A percentile compares a stretch with the other conserved stretches of the same genome.
Conservation (phyloP, 2,329 filamentous ascomycete genomes). For the Aspergillus bombycis region DNA sequence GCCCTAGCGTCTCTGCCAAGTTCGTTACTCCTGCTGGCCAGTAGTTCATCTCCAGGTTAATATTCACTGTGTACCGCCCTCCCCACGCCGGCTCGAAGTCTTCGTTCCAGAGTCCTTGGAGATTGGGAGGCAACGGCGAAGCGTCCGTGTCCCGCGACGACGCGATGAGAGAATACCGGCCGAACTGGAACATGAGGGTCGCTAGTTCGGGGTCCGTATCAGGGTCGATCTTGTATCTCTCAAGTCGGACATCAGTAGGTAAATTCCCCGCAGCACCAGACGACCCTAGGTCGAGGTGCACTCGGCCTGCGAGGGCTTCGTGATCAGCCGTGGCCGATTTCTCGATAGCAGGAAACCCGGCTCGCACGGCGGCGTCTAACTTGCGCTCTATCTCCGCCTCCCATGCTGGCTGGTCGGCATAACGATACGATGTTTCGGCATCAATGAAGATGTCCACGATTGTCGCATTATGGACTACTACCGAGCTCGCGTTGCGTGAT, state of each 20-base stretch:
- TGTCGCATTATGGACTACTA: background rate
- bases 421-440: slow-evolving; percentile 14
- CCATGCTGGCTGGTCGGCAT: background rate
- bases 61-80: slow-evolving; percentile 61
- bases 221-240: slow-evolving; percentile 6
- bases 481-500: background rate
- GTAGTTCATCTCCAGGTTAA: slow-evolving; percentile 66
- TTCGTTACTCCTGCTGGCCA: slow-evolving; percentile 59
- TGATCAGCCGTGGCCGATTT: slow-evolving; percentile 8
- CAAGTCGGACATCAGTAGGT: slow-evolving; percentile 9
- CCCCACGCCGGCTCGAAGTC: slow-evolving; percentile 53
- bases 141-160: slow-evolving; percentile 46
- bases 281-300: slow-evolving; percentile 6
- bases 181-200: slow-evolving; percentile 55
- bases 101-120: slow-evolving; percentile 61
- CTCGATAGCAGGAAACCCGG: background rate
- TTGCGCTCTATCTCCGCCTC: background rate
- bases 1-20: slow-evolving; percentile 45
- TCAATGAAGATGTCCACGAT: slow-evolving; percentile 13
- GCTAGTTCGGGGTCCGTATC: slow-evolving; percentile 41
- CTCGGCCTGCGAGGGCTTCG: background rate
- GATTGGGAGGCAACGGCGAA: slow-evolving; percentile 55
- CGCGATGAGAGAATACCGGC: slow-evolving; percentile 56
- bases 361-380: background rate
- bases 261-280: slow-evolving; percentile 4